Percentiles rank a stretch among this genome's conserved stretches.
phyloP scores from a whole-genome alignment of 2,329 filamentous ascomycete genomes.

The Ophiostoma fasciatum region DNA sequence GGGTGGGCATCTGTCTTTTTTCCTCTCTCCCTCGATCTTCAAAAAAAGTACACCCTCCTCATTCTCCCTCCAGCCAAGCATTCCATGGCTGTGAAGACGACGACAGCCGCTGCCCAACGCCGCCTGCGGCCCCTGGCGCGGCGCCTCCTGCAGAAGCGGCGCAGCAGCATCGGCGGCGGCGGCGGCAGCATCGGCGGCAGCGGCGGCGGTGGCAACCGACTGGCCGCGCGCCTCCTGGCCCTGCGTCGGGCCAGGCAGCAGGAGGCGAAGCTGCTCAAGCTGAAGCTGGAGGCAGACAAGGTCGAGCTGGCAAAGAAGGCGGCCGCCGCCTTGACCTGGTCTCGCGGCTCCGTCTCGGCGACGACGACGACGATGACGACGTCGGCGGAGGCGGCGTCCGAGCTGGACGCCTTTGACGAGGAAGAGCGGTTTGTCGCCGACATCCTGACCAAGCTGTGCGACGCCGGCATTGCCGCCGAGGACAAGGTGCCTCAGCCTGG shows the following conservation, averaged over 20 bases:
- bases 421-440: conserved; percentile 9
- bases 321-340: too few relatives aligned
- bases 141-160: not conserved
- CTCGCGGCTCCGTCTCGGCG: not conserved
- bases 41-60: not conserved
- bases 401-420: too few relatives aligned
- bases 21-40: not conserved
- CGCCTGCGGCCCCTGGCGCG: not conserved
- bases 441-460: conserved; percentile 8
- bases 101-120: conserved; percentile 1
- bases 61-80: not conserved
- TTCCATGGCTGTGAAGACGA: conserved; percentile 9
- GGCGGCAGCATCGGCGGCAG: too few relatives aligned
- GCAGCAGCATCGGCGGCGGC: too few relatives aligned
- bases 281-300: not conserved
- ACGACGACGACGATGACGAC: not conserved
- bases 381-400: too few relatives aligned
- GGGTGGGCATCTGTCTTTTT: not conserved
- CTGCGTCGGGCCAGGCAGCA: not conserved
- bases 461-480: conserved; percentile 3
- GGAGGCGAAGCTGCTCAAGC: not conserved
- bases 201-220: too few relatives aligned
- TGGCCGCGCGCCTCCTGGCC: not conserved
- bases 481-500: too few relatives aligned
- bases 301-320: not conserved